Evolutionary conservation across 2,329 filamentous ascomycete genomes (phyloP), one percentile per base, ranked within the genome.

Genomic region (Fusarium xyrophilum): DNA sequence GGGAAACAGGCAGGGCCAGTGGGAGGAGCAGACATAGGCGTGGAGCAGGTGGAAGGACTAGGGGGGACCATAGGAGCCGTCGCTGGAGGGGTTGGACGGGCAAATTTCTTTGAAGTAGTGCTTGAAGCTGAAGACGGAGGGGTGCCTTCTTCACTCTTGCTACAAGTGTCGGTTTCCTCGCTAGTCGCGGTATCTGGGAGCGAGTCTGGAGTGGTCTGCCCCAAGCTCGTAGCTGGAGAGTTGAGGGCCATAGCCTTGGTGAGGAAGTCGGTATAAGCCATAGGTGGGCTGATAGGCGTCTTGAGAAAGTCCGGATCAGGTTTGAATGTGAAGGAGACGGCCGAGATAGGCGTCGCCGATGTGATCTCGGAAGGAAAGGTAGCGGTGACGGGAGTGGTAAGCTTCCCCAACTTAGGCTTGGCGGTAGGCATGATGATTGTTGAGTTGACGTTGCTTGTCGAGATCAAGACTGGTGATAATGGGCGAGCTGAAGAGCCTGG

Each of bases 251-350:
- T 88, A 63, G 90, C 89, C 81, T 93, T 95, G 53, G 78, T 76
- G 67, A 98, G 89, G 76, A 97, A 98, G 76, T 98, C 93, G 71
- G 93, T 91, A 77, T 98, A 98, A 60, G 95, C 94, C 25, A 87
- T 84, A 6, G 95, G 95, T 54, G 95, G 95, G 53, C 92, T 96
- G 78, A 98, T 97, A 50, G 94, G 94, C 7, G 94, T 97, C 81
- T 94, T 95, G 83, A 94, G 87, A 72, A 86, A 84, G 59, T 83
- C 82, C 11, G 81, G 77, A 35, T 80, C 82, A 12, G 81, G 79
- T 67, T 79, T 80, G 68, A 76, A 78, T 42, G 75, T 71, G 61
- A 79, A 79, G 33, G 76, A 79, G 60, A 79, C 75, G 60, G 79
- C 83, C 65, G 77, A 89, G 75, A 91, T 84, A 50, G 92, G 92